Evolutionary conservation across 495 filamentous ascomycete species (phyloP).

Genomic region (Articulospora tetracladia): DNA sequence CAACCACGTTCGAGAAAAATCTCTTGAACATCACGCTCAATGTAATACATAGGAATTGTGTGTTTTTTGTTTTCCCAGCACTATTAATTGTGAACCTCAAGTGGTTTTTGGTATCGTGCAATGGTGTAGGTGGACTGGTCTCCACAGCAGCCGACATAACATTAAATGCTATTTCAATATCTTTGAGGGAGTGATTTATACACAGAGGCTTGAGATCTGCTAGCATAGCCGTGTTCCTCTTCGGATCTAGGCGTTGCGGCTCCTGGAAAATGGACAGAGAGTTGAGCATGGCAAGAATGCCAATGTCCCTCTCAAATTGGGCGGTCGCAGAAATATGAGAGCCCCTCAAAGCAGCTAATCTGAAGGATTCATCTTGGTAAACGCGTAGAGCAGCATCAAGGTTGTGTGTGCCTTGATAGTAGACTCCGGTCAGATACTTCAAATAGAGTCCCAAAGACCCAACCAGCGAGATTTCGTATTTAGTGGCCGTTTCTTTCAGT

Average conservation of each 20-base stretch:
- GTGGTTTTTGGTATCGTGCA: slow-evolving; percentile 72
- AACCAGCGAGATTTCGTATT: slow-evolving; percentile 26
- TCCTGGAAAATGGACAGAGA: slow-evolving; percentile 76
- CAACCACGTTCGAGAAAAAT: slow-evolving; percentile 82
- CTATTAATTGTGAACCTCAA: slow-evolving; percentile 57
- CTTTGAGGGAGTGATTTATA: slow-evolving; percentile 60
- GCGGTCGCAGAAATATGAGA: slow-evolving; percentile 32
- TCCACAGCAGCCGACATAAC: slow-evolving; percentile 68
- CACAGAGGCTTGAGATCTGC: slow-evolving; percentile 64
- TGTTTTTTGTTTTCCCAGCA: slow-evolving; percentile 41
- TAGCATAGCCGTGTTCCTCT: slow-evolving; percentile 51
- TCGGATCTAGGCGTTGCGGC: slow-evolving; percentile 45
- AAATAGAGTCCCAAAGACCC: slow-evolving; percentile 36
- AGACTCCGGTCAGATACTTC: slow-evolving; percentile 70
- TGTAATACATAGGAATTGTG: slow-evolving; percentile 77
- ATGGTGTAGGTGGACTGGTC: slow-evolving; percentile 46
- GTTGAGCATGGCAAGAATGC: slow-evolving; percentile 78
- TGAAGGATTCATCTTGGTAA: slow-evolving; percentile 59
- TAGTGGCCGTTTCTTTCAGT: slow-evolving; percentile 30
- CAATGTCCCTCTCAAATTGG: slow-evolving; percentile 63
- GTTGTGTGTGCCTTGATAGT: slow-evolving; percentile 75
- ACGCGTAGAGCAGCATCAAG: slow-evolving; percentile 59
- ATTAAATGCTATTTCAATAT: slow-evolving; percentile 73
- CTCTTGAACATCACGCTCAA: slow-evolving; percentile 80
- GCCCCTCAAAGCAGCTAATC: slow-evolving; percentile 38